Percentiles rank a stretch among this genome's conserved stretches.
These are phyloP conservation scores for Trichophyton benhamiae DNA, from an alignment of 2,329 filamentous ascomycete genomes.

Conservation along the genomic window DNA sequence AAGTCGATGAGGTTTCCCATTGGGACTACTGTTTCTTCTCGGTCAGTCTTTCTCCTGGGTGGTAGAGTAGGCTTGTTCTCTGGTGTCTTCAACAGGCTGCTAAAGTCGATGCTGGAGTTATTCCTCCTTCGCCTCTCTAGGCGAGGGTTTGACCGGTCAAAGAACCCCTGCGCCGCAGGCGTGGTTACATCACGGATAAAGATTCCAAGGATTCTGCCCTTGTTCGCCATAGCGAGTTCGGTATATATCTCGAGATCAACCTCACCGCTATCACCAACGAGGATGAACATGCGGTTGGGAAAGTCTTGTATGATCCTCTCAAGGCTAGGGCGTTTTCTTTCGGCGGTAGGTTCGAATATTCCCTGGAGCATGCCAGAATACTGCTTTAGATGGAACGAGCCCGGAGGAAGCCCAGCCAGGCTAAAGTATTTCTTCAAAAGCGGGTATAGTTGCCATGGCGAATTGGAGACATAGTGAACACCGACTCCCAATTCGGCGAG, in stretches of 20 bases:
- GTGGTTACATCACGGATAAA: conserved; percentile 96
- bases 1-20: conserved; percentile 31
- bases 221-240: conserved; percentile 74
- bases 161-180: conserved; percentile 58
- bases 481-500: conserved; percentile 70
- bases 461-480: conserved; percentile 98
- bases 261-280: conserved; percentile 92
- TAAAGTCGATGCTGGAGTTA: conserved; percentile 18
- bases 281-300: conserved; percentile 72
- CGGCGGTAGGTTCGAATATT: conserved; percentile 93
- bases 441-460: conserved; percentile 93
- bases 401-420: conserved; percentile 64
- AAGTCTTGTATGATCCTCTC: conserved; percentile 82
- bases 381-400: conserved; percentile 89
- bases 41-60: conserved; percentile 24
- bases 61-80: conserved; percentile 29
- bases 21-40: conserved; percentile 12
- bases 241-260: conserved; percentile 96
- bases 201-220: conserved; percentile 68
- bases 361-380: conserved; percentile 96
- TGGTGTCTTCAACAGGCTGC: conserved; percentile 19
- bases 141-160: conserved; percentile 50
- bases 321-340: conserved; percentile 79
- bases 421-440: conserved; percentile 77
- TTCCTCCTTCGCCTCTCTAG: conserved; percentile 19